These are phyloP conservation scores for Podochytrium sp. DNA, from an alignment of 192 early-diverging fungal species.

Conservation along the genomic window DNA sequence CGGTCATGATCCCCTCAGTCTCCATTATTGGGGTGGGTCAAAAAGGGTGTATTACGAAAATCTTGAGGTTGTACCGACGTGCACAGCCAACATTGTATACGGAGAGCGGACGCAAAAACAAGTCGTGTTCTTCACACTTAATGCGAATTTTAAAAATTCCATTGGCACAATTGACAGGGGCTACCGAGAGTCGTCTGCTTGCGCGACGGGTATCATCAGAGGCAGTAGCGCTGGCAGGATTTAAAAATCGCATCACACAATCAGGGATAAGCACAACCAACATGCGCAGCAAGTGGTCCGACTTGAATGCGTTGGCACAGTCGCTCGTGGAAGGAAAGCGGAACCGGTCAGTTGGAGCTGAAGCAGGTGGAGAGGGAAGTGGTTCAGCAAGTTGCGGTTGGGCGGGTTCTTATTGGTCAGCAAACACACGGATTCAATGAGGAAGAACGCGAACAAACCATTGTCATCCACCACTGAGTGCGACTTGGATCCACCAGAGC, in stretches of 20 bases:
- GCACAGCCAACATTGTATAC: not conserved
- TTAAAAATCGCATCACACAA: not conserved
- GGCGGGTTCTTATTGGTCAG: too few species aligned
- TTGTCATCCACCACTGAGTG: not conserved
- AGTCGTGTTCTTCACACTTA: not conserved
- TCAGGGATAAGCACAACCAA: not conserved
- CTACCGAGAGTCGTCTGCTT: not conserved
- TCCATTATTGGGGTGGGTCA: too few species aligned
- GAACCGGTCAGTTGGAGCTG: not conserved
- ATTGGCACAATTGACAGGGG: not conserved
- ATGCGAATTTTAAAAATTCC: not conserved
- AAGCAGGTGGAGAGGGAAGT: not conserved
- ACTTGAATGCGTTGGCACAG: not conserved
- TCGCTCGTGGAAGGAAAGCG: too few species aligned
- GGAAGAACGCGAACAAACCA: constrained; percentile 2
- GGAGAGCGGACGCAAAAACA: not conserved
- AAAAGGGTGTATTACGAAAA: too few species aligned
- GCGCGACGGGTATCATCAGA: not conserved
- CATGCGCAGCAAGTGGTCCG: not conserved
- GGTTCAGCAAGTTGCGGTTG: not conserved
- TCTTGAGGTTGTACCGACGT: constrained; percentile 24
- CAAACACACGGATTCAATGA: too few species aligned
- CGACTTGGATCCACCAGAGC: too few species aligned
- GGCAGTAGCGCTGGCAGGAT: not conserved
- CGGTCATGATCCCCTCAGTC: too few species aligned